A percentile compares a stretch with the other conserved stretches of the same genome.
phyloP scores from a whole-genome alignment of 2,329 filamentous ascomycete species.

The Colletotrichum melonis region DNA sequence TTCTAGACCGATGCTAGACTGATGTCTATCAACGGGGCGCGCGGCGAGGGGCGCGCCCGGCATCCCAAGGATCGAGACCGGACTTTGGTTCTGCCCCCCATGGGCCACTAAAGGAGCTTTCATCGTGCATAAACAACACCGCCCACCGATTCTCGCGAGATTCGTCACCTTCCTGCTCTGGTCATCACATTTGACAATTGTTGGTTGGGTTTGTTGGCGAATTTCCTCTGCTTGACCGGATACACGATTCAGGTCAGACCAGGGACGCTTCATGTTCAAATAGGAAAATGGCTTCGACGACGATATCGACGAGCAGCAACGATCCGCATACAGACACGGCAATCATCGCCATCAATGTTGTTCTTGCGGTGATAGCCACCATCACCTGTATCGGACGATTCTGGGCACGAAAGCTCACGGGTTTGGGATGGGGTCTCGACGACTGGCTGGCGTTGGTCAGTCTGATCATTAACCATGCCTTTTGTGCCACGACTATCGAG shows the following conservation, averaged over 20 bases:
- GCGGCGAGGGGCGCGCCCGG: background rate
- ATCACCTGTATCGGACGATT: conserved; percentile 11
- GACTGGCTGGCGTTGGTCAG: conserved; percentile 17
- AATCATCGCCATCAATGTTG: conserved; percentile 21
- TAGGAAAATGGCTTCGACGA: conserved; percentile 3
- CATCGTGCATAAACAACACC: background rate
- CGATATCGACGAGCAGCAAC: background rate
- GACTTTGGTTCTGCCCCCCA: background rate
- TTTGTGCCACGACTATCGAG: background rate
- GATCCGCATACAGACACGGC: background rate
- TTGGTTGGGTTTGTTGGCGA: background rate
- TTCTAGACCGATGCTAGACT: background rate
- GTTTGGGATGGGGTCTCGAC: conserved; percentile 14
- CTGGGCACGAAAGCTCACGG: conserved; percentile 24
- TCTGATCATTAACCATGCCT: conserved; percentile 8
- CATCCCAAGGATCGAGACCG: background rate
- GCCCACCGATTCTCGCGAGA: background rate
- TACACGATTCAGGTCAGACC: background rate
- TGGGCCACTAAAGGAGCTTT: background rate
- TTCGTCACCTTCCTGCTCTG: background rate
- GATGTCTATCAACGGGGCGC: conserved; percentile 10
- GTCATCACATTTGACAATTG: background rate
- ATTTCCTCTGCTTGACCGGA: background rate
- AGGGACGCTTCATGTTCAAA: background rate
- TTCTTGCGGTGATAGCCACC: conserved; percentile 16